Evolutionary conservation across 768 basidiomycete species (phyloP).

Genomic region (Suillus paluster): DNA sequence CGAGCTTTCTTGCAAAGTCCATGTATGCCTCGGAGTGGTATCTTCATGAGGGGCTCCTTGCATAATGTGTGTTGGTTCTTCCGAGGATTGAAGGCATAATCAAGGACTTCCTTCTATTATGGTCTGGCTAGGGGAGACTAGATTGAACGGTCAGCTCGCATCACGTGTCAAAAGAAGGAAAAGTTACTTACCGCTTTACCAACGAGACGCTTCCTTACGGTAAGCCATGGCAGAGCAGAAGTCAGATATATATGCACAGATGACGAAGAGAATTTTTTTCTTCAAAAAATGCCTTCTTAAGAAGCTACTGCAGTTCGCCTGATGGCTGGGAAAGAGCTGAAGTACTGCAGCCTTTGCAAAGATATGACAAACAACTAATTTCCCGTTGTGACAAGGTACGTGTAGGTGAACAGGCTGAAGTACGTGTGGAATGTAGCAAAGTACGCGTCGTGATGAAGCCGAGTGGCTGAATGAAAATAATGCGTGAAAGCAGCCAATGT

Average conservation of each 20-base stretch:
- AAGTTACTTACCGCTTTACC: not conserved
- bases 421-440: not conserved
- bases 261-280: not conserved
- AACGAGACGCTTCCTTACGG: not conserved
- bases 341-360: not conserved
- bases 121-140: no score
- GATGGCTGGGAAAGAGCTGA: not conserved
- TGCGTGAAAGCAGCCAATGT: not conserved
- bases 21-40: not conserved
- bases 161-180: not conserved
- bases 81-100: constrained; percentile 5
- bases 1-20: not conserved
- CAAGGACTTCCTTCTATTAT: no score
- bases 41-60: not conserved
- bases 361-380: not conserved
- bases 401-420: not conserved
- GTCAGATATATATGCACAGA: not conserved
- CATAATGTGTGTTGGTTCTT: not conserved
- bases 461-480: not conserved
- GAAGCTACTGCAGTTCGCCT: not conserved
- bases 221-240: not conserved
- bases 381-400: not conserved
- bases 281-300: not conserved
- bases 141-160: not conserved
- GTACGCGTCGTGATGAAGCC: constrained; percentile 1